Base-by-base conservation (phyloP, 2,329 filamentous ascomycete species). In the Biscogniauxia sp. region DNA sequence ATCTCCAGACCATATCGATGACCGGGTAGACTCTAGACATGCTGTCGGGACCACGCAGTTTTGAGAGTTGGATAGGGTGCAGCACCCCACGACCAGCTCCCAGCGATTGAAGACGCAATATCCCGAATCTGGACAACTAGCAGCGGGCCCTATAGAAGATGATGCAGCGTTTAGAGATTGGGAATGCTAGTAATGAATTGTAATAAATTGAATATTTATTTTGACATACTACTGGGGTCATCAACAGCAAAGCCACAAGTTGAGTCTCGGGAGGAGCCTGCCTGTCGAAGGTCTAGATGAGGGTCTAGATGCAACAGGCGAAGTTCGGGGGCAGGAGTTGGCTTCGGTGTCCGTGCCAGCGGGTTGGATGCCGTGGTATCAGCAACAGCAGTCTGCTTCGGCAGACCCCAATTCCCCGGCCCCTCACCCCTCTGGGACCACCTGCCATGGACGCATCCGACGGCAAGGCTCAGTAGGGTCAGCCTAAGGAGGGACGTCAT, bases 401-500 rank as follows among this genome's bases (percentile, higher is more conserved):
- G 68, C 65, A 69, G 69, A 60, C 66, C 64, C 72, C 72, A 72
- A 67, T 64, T 66, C 62, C 60, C 64, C 58, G 65, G 61, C 64
- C 65, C 20, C 59, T 55, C 51, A 52, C 58, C 61, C 52, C 60
- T 55, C 56, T 66, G 59, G 37, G 67, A 64, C 61, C 68, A 64
- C 56, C 66, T 65, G 45, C 68, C 71, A 62, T 70, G 58, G 51
- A 66, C 66, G 58, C 54, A 58, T 52, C 63, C 66, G 63, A 70
- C 64, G 61, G 65, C 68, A 61, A 64, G 70, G 64, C 67, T 68
- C 66, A 72, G 65, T 59, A 66, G 61, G 55, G 67, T 67, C 68
- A 72, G 67, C 65, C 68, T 70, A 63, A 69, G 66, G 61, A 64
- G 64, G 64, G 66, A 67, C 64, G 66, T 66, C 70, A 72, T 72